A percentile compares a stretch with the other conserved stretches of the same genome.
phyloP scores from a whole-genome alignment of 1,139 yeast genomes.

The Nematodospora anomalae region DNA sequence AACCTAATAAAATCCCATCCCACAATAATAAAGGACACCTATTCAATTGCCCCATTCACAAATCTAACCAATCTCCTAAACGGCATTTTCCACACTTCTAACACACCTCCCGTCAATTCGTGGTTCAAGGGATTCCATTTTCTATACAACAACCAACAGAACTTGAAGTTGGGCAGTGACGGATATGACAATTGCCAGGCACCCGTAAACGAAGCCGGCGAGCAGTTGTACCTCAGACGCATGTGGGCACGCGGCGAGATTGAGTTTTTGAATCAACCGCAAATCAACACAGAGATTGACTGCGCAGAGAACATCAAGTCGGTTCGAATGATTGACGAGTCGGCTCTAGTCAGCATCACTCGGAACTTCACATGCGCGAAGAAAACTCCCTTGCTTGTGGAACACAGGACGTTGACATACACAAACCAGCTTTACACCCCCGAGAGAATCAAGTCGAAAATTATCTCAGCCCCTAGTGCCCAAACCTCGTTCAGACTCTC shows the following conservation, averaged over 20 bases:
- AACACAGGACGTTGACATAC: conserved; percentile 36
- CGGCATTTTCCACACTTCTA: conserved; percentile 15
- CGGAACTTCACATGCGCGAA: conserved; percentile 30
- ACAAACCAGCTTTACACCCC: conserved; percentile 28
- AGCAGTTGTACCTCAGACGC: conserved; percentile 52
- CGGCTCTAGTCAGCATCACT: conserved; percentile 45
- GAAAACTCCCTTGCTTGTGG: conserved; percentile 20
- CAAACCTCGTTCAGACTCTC: conserved; percentile 7
- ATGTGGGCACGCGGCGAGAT: conserved; percentile 83
- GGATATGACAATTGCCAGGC: conserved; percentile 86
- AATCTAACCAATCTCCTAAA: conserved; percentile 20
- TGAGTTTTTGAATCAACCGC: conserved; percentile 29
- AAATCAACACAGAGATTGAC: conserved; percentile 6
- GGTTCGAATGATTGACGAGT: conserved; percentile 34
- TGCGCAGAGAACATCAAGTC: conserved; percentile 49
- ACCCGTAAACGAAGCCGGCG: conserved; percentile 38
- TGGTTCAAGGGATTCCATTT: conserved; percentile 58
- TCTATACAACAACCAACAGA: conserved; percentile 56
- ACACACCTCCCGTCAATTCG: conserved; percentile 4
- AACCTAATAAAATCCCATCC: conserved; percentile 15
- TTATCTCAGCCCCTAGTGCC: background rate
- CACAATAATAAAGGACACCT: conserved; percentile 22
- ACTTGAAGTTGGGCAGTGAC: conserved; percentile 55
- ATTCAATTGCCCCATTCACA: conserved; percentile 19
- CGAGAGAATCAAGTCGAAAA: conserved; percentile 1